phyloP scores from a whole-genome alignment of 352 stramenopile genomes.

The Phytophthora idaei region DNA sequence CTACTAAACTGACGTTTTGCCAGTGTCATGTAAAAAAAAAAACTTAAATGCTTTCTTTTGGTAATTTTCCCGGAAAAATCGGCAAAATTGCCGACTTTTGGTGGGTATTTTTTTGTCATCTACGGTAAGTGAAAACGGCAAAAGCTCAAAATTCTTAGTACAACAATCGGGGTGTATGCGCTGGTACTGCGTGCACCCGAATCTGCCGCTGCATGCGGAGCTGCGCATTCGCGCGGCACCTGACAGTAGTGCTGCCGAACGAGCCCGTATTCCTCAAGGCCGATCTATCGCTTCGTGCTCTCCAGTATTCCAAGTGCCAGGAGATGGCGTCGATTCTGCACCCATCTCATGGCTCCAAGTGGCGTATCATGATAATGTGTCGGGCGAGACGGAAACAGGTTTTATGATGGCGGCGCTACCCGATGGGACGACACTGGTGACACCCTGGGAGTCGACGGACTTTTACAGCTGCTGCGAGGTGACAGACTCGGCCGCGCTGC shows the following conservation, averaged over 20 bases:
- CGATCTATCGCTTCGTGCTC: slow-evolving; percentile 47
- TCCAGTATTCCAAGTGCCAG: slow-evolving; percentile 40
- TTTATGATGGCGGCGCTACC: slow-evolving; percentile 64
- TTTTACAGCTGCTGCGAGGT: slow-evolving; percentile 57
- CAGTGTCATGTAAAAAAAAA: too few species aligned
- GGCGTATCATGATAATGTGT: slow-evolving; percentile 36
- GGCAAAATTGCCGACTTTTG: too few species aligned
- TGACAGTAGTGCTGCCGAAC: slow-evolving; percentile 46
- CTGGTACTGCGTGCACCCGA: slow-evolving; percentile 72
- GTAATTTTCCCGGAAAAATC: too few species aligned
- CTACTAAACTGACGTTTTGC: too few species aligned
- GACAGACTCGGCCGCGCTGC: slow-evolving; percentile 29
- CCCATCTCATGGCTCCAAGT: slow-evolving; percentile 65
- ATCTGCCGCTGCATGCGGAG: slow-evolving; percentile 57
- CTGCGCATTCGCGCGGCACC: slow-evolving; percentile 68
- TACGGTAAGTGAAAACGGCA: too few species aligned
- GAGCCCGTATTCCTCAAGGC: slow-evolving; percentile 55
- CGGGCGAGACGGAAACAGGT: slow-evolving; percentile 37
- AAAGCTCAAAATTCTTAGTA: too few species aligned
- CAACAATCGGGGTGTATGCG: slow-evolving; percentile 46
- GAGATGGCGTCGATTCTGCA: slow-evolving; percentile 9
- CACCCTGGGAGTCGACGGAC: slow-evolving; percentile 55
- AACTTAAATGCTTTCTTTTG: too few species aligned
- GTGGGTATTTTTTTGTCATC: too few species aligned
- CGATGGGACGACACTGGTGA: slow-evolving; percentile 48